These are phyloP conservation scores for Coniophora puteana DNA, from an alignment of 1,284 basidiomycete species.

Conservation along the genomic window DNA sequence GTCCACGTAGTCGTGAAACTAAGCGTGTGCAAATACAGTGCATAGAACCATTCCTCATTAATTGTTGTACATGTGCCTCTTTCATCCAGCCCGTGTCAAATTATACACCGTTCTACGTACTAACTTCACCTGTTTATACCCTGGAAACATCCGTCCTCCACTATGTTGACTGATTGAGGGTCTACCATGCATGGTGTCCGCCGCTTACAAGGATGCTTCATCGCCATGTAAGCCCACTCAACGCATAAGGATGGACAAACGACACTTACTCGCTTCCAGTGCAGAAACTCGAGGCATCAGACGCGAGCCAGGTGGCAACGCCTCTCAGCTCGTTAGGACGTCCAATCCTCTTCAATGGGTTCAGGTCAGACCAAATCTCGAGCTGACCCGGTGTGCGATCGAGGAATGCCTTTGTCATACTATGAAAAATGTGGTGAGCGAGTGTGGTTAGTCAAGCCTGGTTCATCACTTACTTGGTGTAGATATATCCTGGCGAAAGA, in stretches of 20 bases:
- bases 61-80: too few species aligned
- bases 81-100: too few species aligned
- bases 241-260: not conserved
- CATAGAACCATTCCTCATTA: too few species aligned
- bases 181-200: conserved; percentile 68
- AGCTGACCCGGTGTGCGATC: conserved; percentile 67
- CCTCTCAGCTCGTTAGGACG: conserved; percentile 76
- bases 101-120: too few species aligned
- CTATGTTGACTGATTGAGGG: too few species aligned
- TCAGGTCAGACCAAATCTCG: conserved; percentile 70
- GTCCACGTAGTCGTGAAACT: too few species aligned
- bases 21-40: too few species aligned
- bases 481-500: conserved; percentile 73
- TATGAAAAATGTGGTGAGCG: conserved; percentile 18
- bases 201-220: conserved; percentile 66
- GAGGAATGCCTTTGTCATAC: conserved; percentile 78
- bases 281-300: conserved; percentile 73
- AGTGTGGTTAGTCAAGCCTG: not conserved
- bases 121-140: too few species aligned
- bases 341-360: conserved; percentile 75
- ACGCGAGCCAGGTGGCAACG: conserved; percentile 78
- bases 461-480: conserved; percentile 53
- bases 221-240: conserved; percentile 4
- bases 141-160: too few species aligned
- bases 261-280: conserved; percentile 71